phyloP scores from a whole-genome alignment of 345 rosid species.

The Linum tenue region DNA sequence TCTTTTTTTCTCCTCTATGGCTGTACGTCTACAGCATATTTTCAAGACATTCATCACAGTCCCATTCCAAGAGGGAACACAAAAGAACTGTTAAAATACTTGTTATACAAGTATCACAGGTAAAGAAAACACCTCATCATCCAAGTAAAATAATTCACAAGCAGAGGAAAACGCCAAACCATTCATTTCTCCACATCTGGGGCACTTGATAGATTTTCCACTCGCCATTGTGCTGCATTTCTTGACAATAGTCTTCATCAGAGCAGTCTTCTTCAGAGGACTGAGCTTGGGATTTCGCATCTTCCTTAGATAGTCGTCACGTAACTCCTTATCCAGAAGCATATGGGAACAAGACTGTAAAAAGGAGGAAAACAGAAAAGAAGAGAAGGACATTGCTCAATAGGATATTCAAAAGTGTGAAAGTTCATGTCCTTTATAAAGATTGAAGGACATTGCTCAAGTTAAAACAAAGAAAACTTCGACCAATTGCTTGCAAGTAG shows the following conservation, averaged over 20 bases:
- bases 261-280: conserved; percentile 48
- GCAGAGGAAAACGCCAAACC: conserved; percentile 38
- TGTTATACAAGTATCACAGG: neutral
- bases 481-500: too few relatives aligned
- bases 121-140: neutral
- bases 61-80: too few relatives aligned
- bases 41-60: too few relatives aligned
- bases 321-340: conserved; percentile 52
- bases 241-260: conserved; percentile 56
- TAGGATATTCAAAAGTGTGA: too few relatives aligned
- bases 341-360: conserved; percentile 66
- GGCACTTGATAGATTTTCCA: conserved; percentile 48
- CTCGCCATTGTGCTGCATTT: conserved; percentile 62
- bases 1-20: too few relatives aligned
- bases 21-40: too few relatives aligned
- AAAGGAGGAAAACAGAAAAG: conserved; percentile 3
- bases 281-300: conserved; percentile 71
- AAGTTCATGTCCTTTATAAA: too few relatives aligned
- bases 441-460: too few relatives aligned
- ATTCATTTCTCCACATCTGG: conserved; percentile 60
- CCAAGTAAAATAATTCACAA: conserved; percentile 2
- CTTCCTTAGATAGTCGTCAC: conserved; percentile 44
- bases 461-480: too few relatives aligned
- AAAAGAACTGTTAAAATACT: too few relatives aligned
- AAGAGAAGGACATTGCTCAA: too few relatives aligned